Evolutionary conservation across 2,329 filamentous ascomycete genomes (phyloP).

Genomic region (Ascochyta viciae-villosae): DNA sequence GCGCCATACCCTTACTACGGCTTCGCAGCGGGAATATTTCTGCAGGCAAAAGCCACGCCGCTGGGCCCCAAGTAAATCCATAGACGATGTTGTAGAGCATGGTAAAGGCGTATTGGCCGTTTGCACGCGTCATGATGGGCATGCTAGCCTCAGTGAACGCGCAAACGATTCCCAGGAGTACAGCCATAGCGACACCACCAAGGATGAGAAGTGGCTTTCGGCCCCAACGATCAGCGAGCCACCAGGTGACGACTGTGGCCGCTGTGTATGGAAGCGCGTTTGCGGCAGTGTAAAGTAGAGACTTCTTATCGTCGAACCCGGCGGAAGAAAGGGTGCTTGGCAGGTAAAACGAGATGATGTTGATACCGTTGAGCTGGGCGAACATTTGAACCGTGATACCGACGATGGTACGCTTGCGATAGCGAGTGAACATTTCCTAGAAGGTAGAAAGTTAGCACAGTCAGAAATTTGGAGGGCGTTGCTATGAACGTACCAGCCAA

Average conservation of each 20-base stretch:
- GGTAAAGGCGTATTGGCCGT: constrained; percentile 51
- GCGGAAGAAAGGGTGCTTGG: constrained; percentile 47
- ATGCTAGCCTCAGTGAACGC: constrained; percentile 48
- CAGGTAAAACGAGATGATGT: constrained; percentile 54
- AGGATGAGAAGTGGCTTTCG: constrained; percentile 49
- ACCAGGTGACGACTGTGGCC: constrained; percentile 52
- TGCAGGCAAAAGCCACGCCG: constrained; percentile 50
- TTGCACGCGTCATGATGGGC: constrained; percentile 38
- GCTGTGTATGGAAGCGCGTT: constrained; percentile 52
- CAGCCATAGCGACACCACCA: constrained; percentile 43
- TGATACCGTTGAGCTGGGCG: constrained; percentile 53
- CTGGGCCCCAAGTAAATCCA: constrained; percentile 51
- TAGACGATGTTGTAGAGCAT: constrained; percentile 51
- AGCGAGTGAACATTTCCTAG: constrained; percentile 53
- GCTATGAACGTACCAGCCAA: constrained; percentile 36
- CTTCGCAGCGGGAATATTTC: constrained; percentile 49
- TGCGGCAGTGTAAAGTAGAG: constrained; percentile 51
- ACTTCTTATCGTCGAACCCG: constrained; percentile 49
- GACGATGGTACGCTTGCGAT: constrained; percentile 52
- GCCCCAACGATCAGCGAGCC: constrained; percentile 51
- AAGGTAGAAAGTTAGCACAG: not conserved
- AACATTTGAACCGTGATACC: constrained; percentile 53
- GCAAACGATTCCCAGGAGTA: constrained; percentile 48
- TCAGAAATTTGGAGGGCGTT: no score
- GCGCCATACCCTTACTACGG: constrained; percentile 51